Evolutionary conservation across 352 stramenopile species (phyloP).

Genomic region (Phytophthora fragariae): DNA sequence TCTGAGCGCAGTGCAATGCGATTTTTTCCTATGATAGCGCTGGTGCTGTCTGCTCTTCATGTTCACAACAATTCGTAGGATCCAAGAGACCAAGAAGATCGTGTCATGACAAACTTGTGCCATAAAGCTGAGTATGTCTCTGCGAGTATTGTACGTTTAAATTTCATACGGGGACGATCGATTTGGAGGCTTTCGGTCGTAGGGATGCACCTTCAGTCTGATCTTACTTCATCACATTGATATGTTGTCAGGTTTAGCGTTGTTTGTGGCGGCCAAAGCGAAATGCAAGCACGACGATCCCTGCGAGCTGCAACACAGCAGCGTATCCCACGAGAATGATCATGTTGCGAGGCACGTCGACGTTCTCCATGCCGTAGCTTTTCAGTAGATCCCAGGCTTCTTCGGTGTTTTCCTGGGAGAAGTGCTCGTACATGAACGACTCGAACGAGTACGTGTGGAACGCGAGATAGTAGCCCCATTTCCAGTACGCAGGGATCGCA

Average conservation of each 20-base stretch:
- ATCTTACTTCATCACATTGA: not conserved
- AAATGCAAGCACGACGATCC: slow-evolving; percentile 40
- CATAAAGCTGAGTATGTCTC: too few species aligned
- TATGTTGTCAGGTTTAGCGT: slow-evolving; percentile 5
- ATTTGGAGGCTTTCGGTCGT: slow-evolving; percentile 44
- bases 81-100: slow-evolving; percentile 60
- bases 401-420: slow-evolving; percentile 35
- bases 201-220: not conserved
- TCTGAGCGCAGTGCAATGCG: slow-evolving; percentile 65
- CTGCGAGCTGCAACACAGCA: slow-evolving; percentile 52
- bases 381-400: slow-evolving; percentile 35
- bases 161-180: slow-evolving; percentile 41
- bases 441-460: slow-evolving; percentile 88
- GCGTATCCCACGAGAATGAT: slow-evolving; percentile 57
- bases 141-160: not conserved
- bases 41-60: not conserved
- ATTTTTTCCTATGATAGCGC: slow-evolving; percentile 47
- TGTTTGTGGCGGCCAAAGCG: slow-evolving; percentile 36
- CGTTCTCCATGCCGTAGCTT: slow-evolving; percentile 57
- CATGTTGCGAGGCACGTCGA: slow-evolving; percentile 63
- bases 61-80: slow-evolving; percentile 35
- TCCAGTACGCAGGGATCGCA: slow-evolving; percentile 67
- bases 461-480: slow-evolving; percentile 80
- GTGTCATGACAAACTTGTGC: slow-evolving; percentile 42
- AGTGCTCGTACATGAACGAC: slow-evolving; percentile 83